A percentile compares a stretch with the other conserved stretches of the same genome.
Conservation (phyloP, 2,329 filamentous ascomycete species). For the Ophiosphaerella herpotricha region DNA sequence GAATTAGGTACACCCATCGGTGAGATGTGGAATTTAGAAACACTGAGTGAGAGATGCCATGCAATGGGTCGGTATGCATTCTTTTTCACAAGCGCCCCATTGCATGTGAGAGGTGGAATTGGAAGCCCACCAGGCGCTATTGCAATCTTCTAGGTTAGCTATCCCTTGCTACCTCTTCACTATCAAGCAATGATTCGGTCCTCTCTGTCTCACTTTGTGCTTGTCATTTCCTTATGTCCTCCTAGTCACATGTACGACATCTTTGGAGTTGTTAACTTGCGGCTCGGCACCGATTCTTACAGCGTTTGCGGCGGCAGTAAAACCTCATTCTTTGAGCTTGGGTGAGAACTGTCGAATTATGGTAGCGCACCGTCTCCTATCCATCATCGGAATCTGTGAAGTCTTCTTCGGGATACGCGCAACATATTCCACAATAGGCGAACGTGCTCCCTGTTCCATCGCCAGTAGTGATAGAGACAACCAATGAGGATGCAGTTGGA, state of each 20-base stretch:
- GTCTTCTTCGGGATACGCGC: slow-evolving; percentile 8
- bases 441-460: not conserved
- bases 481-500: slow-evolving; percentile 16
- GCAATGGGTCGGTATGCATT: slow-evolving; percentile 61
- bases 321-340: too few species aligned
- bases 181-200: too few species aligned
- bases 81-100: slow-evolving; percentile 63
- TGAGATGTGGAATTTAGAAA: slow-evolving; percentile 53
- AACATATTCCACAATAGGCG: slow-evolving; percentile 25
- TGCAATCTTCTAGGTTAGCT: slow-evolving; percentile 31
- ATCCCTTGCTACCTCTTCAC: too few species aligned
- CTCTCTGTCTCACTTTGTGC: too few species aligned
- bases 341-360: too few species aligned
- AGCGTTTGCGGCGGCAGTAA: too few species aligned
- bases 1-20: slow-evolving; percentile 32
- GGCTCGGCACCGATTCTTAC: too few species aligned
- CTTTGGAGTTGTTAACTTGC: too few species aligned
- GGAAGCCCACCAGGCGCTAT: slow-evolving; percentile 44
- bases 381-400: slow-evolving; percentile 3
- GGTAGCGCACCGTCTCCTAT: not conserved
- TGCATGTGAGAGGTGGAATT: slow-evolving; percentile 59
- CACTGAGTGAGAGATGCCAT: slow-evolving; percentile 59
- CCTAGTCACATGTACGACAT: too few species aligned
- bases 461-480: slow-evolving; percentile 12
- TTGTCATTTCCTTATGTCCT: too few species aligned